Percentiles rank a stretch among this genome's conserved stretches.
Conservation (phyloP, 257 asterid genomes). For the Solanum sparsipilum region DNA sequence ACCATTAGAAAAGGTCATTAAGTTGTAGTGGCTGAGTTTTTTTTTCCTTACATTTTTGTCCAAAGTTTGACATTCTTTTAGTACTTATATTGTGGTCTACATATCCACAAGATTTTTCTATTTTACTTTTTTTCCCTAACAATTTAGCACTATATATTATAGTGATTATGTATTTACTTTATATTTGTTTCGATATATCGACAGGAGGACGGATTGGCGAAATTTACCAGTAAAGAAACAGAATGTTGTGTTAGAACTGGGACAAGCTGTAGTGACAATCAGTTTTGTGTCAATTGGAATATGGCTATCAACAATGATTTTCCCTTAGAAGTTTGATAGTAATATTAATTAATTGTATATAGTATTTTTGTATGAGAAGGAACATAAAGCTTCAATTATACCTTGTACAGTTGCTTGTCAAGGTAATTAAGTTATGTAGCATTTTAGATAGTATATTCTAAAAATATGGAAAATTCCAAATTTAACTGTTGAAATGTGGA, state of each 20-base stretch:
- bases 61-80: not conserved
- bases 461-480: not conserved
- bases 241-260: constrained; percentile 46
- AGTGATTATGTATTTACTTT: not conserved
- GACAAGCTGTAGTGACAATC: constrained; percentile 62
- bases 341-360: not conserved
- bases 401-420: not conserved
- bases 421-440: not conserved
- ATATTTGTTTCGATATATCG: not conserved
- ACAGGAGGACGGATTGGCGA: constrained; percentile 79
- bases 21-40: not conserved
- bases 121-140: not conserved
- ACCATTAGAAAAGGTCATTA: not conserved
- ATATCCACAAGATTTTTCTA: not conserved
- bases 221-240: constrained; percentile 41
- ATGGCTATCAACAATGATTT: constrained; percentile 63
- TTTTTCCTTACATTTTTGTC: not conserved
- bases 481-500: not conserved
- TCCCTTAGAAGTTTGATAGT: constrained; percentile 12
- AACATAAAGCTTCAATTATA: not conserved
- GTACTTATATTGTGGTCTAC: not conserved
- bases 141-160: not conserved
- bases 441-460: not conserved
- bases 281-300: constrained; percentile 66
- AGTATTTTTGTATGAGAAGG: not conserved